Percentiles rank a stretch among this genome's conserved stretches.
phyloP scores from a whole-genome alignment of 352 stramenopile species.

The Phytophthora crassamura region DNA sequence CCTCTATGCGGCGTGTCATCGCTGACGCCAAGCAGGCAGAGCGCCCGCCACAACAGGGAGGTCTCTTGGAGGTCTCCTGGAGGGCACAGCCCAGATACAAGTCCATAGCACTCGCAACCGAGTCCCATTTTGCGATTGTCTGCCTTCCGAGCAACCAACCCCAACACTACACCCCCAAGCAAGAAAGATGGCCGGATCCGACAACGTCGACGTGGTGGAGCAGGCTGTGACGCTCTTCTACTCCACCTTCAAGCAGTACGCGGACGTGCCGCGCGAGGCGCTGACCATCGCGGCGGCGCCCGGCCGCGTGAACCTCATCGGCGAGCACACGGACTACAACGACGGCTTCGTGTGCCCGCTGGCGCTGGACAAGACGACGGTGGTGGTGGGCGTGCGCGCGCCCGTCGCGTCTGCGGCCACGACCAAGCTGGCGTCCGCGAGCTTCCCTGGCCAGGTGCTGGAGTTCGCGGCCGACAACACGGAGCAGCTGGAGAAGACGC shows the following conservation, averaged over 20 bases:
- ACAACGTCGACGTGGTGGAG: constrained; percentile 44
- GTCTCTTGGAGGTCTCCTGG: too few relatives aligned
- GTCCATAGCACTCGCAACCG: too few relatives aligned
- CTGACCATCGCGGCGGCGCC: constrained; percentile 82
- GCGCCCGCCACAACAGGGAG: too few relatives aligned
- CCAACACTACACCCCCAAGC: constrained; percentile 1
- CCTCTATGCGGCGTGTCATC: too few relatives aligned
- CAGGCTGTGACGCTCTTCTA: constrained; percentile 71
- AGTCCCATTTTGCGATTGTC: constrained; percentile 20
- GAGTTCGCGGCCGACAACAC: constrained; percentile 59
- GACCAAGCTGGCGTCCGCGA: constrained; percentile 62
- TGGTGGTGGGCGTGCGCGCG: constrained; percentile 72
- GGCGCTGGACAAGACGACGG: constrained; percentile 90
- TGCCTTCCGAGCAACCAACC: constrained; percentile 18
- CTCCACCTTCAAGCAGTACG: constrained; percentile 50
- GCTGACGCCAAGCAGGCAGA: too few relatives aligned
- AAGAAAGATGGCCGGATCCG: constrained; percentile 22
- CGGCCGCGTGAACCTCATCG: too few relatives aligned
- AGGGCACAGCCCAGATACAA: too few relatives aligned
- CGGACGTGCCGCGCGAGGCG: constrained; percentile 41
- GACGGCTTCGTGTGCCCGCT: too few relatives aligned
- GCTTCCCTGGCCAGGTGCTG: constrained; percentile 57
- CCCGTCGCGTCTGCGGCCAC: constrained; percentile 26
- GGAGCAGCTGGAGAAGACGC: too few relatives aligned
- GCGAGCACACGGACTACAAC: too few relatives aligned